Percentiles rank a stretch among this genome's conserved stretches.
Conservation (phyloP, 2,329 filamentous ascomycete species). For the Fusarium hostae region DNA sequence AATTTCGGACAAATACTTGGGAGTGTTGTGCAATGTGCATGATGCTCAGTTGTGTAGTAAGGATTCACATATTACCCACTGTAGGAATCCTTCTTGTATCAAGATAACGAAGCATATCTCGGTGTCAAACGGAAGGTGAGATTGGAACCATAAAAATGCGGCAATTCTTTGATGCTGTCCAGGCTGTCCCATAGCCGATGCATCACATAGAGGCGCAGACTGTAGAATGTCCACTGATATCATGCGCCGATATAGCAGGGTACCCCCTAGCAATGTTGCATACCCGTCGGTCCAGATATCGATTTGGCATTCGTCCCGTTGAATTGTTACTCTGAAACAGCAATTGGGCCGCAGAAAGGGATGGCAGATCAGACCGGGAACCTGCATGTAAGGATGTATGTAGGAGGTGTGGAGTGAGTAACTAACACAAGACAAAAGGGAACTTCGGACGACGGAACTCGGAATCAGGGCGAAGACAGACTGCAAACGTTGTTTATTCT, state of each 20-base stretch:
- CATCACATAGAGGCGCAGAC: neutral
- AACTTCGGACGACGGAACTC: conserved; percentile 1
- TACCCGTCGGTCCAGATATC: conserved; percentile 13
- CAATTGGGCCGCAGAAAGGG: conserved; percentile 24
- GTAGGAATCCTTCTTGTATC: neutral
- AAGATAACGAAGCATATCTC: neutral
- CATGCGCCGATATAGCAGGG: conserved; percentile 16
- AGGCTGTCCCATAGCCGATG: neutral
- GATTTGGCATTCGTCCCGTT: conserved; percentile 21
- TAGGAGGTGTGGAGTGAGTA: neutral
- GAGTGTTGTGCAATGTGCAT: conserved; percentile 1
- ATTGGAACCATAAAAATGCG: conserved; percentile 15
- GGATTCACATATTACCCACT: conserved; percentile 1
- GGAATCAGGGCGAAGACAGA: neutral
- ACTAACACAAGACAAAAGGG: neutral
- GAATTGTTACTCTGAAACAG: conserved; percentile 26
- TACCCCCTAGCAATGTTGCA: conserved; percentile 5
- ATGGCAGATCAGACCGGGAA: conserved; percentile 32
- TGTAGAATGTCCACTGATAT: conserved; percentile 14
- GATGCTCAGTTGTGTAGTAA: neutral
- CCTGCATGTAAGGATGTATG: conserved; percentile 18
- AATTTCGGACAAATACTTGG: conserved; percentile 8
- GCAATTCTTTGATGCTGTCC: neutral
- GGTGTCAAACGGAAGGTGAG: neutral
- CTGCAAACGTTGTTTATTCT: neutral